These are phyloP conservation scores for Amanita polypyramis DNA, from an alignment of 768 basidiomycete species.

Conservation along the genomic window DNA sequence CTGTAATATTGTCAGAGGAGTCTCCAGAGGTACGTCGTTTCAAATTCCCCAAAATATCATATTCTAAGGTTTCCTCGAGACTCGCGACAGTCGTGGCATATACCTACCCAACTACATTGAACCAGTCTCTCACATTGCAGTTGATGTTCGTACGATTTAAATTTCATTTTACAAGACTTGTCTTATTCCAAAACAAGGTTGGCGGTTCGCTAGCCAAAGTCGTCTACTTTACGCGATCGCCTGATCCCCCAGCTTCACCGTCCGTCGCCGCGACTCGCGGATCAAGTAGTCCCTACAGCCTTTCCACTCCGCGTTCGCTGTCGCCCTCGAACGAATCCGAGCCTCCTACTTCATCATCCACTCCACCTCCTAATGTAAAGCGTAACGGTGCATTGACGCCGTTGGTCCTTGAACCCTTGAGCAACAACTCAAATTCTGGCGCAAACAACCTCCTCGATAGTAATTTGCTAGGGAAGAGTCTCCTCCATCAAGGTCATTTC, in stretches of 20 bases:
- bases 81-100: constrained; percentile 89
- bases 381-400: constrained; percentile 76
- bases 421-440: constrained; percentile 19
- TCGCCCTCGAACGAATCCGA: constrained; percentile 28
- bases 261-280: constrained; percentile 53
- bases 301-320: constrained; percentile 32
- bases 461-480: constrained; percentile 43
- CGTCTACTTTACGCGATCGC: constrained; percentile 95
- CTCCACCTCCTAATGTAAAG: constrained; percentile 26
- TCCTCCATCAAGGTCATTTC: constrained; percentile 47
- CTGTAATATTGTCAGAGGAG: constrained; percentile 87
- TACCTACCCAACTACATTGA: constrained; percentile 98
- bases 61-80: constrained; percentile 32
- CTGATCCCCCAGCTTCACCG: constrained; percentile 74
- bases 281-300: constrained; percentile 36
- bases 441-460: constrained; percentile 29
- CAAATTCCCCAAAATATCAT: not conserved
- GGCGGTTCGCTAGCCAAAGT: constrained; percentile 97
- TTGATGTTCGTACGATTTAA: constrained; percentile 62
- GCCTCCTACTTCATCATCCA: constrained; percentile 20
- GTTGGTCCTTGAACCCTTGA: constrained; percentile 51
- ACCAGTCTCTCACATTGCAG: constrained; percentile 93
- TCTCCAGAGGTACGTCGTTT: constrained; percentile 71
- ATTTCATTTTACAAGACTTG: constrained; percentile 3
- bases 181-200: constrained; percentile 42